phyloP scores from a whole-genome alignment of 1,139 yeast species.

The Scheffersomyces titani region DNA sequence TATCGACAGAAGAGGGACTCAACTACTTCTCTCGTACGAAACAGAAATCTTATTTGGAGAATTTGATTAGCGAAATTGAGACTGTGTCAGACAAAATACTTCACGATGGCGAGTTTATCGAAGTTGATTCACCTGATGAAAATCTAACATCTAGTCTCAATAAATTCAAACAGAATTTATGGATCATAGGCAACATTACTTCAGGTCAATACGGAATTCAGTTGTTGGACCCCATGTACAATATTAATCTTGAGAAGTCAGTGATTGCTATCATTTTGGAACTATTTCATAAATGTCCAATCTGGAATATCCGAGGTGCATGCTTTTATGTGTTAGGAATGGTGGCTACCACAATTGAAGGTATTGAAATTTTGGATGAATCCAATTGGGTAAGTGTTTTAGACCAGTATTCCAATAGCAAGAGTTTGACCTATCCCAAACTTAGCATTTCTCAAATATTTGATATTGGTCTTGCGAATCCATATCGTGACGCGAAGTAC shows the following conservation, averaged over 20 bases:
- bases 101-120: constrained; percentile 11
- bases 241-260: constrained; percentile 46
- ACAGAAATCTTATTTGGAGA: constrained; percentile 27
- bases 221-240: constrained; percentile 59
- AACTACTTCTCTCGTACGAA: constrained; percentile 29
- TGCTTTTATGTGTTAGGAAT: constrained; percentile 80
- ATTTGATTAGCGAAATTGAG: constrained; percentile 24
- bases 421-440: constrained; percentile 59
- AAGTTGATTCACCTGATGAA: constrained; percentile 5
- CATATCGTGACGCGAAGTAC: constrained; percentile 33
- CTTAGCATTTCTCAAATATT: constrained; percentile 19
- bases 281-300: constrained; percentile 43
- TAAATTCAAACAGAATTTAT: constrained; percentile 70
- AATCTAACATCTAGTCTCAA: constrained; percentile 12
- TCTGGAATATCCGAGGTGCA: constrained; percentile 70
- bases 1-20: constrained; percentile 81
- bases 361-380: constrained; percentile 85
- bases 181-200: constrained; percentile 88
- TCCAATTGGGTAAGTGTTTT: constrained; percentile 69
- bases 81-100: constrained; percentile 14
- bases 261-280: constrained; percentile 53
- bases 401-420: constrained; percentile 52
- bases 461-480: constrained; percentile 27
- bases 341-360: constrained; percentile 72
- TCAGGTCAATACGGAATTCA: constrained; percentile 68